Evolutionary conservation across 139 green algal species (phyloP), one percentile per base, ranked within the genome.

Genomic region (Chlamydomonas asymmetrica): DNA sequence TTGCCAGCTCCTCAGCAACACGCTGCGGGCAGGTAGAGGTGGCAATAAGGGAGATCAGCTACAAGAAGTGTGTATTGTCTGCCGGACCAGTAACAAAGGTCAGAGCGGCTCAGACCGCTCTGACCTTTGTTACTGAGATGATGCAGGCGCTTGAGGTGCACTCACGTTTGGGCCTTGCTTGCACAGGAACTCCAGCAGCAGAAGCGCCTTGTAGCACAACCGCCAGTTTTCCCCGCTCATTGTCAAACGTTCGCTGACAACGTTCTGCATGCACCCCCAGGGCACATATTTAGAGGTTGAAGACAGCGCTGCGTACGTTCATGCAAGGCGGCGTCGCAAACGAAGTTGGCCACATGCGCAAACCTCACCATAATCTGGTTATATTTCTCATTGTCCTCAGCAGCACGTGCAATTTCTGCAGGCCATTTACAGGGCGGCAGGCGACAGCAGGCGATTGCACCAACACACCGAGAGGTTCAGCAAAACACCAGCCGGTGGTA

Each of bases 201-300:
- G 88, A 70, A 98, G 79, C 5, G 88, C 88, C 81, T 98, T 98
- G 85, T 98, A 98, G 49, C 93, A 92, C 43, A 97, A 88, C 25
- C 94, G 79, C 94, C 94, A 98, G 76, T 94, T 91, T 32, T 97
- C 91, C 16, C 81, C 89, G 7, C 72, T 76, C 76, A 95, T 91
- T 34, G 90, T 74, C 50, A 98, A 68, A 0, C 94, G 75, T 49
- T 91, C 72, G 29, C 89, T 89, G 29, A 97, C n/a, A 0, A 77
- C 71, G n/a, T 77, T 77, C n/a, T n/a, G n/a, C n/a, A n/a, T n/a
- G 48, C 13, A 27, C 48, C 48, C 48, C 16, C 48, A 56, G 48
- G 16, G 48, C 48, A 18, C 48, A 13, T 13, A 13, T 56, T 18
- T 13, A 56, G 18, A 27, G 13, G 16, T 27, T 56, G 48, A 56